phyloP scores from a whole-genome alignment of 2,329 filamentous ascomycete genomes.

The Myrmaecium sp. region DNA sequence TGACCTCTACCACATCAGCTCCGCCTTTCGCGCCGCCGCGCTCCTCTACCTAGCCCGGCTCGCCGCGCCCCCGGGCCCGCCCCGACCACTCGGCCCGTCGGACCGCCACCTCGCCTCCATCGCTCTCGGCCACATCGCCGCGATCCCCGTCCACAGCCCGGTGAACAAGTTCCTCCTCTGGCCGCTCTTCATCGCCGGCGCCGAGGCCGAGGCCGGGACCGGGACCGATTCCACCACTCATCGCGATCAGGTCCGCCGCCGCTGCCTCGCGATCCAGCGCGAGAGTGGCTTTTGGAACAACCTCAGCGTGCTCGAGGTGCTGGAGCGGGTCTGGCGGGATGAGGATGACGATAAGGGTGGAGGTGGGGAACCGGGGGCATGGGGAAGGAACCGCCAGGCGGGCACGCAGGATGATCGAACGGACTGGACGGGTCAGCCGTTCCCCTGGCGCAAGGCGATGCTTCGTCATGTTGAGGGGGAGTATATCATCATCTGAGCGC shows the following conservation, averaged over 20 bases:
- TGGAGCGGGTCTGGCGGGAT: conserved; percentile 68
- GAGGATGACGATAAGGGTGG: conserved; percentile 22
- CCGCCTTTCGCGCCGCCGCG: conserved; percentile 79
- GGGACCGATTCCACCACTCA: conserved; percentile 74
- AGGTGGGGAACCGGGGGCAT: conserved; percentile 5
- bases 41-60: conserved; percentile 81
- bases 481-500: conserved; percentile 34
- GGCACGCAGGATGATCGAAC: conserved; percentile 10
- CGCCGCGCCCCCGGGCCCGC: conserved; percentile 57
- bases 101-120: conserved; percentile 73
- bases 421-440: conserved; percentile 21
- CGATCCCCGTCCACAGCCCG: conserved; percentile 52
- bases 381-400: conserved; percentile 7
- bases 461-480: conserved; percentile 31
- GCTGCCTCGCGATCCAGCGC: conserved; percentile 72
- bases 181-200: conserved; percentile 82
- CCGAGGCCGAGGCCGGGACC: conserved; percentile 75
- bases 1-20: conserved; percentile 68
- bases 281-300: conserved; percentile 92
- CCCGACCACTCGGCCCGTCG: conserved; percentile 53
- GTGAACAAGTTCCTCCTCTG: conserved; percentile 83
- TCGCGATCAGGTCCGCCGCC: conserved; percentile 59
- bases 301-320: conserved; percentile 63
- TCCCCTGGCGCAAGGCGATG: conserved; percentile 35
- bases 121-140: conserved; percentile 68